Conservation (phyloP, 306 rosid species). For the Notholithocarpus densiflorus region DNA sequence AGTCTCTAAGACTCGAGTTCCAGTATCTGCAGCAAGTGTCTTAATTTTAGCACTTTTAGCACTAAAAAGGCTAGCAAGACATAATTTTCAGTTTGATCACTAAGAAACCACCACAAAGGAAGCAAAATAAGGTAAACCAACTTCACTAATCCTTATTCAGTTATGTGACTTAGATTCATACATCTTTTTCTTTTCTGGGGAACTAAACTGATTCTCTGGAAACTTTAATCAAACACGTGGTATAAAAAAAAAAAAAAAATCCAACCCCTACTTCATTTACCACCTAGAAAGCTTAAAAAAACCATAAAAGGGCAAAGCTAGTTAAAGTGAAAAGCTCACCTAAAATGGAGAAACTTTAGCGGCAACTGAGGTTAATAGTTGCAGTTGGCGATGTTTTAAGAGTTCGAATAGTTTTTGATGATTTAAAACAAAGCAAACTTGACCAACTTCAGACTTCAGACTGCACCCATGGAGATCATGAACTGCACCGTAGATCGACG, state of each 20-base stretch:
- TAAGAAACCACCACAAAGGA: not conserved
- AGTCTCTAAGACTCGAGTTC: too few relatives aligned
- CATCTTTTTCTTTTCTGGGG: not conserved
- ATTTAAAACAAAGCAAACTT: not conserved
- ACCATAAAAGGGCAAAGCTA: too few relatives aligned
- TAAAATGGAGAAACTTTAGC: not conserved
- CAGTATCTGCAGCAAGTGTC: not conserved
- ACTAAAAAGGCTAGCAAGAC: not conserved
- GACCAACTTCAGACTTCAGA: too few relatives aligned
- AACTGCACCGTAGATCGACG: too few relatives aligned
- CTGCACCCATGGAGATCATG: too few relatives aligned
- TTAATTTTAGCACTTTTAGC: not conserved
- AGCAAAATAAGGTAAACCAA: not conserved
- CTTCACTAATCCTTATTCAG: not conserved
- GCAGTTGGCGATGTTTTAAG: too few relatives aligned
- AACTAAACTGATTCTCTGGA: not conserved
- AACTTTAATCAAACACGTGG: conserved; percentile 25
- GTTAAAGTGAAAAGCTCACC: not conserved
- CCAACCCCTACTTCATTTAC: not conserved
- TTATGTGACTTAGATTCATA: not conserved
- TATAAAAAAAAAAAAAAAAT: not conserved
- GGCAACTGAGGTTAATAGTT: not conserved
- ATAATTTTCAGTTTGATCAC: not conserved
- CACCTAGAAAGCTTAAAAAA: not conserved
- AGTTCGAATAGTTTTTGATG: not conserved